Base-by-base conservation (phyloP, 768 basidiomycete genomes). In the Paxillus ammoniavirescens region DNA sequence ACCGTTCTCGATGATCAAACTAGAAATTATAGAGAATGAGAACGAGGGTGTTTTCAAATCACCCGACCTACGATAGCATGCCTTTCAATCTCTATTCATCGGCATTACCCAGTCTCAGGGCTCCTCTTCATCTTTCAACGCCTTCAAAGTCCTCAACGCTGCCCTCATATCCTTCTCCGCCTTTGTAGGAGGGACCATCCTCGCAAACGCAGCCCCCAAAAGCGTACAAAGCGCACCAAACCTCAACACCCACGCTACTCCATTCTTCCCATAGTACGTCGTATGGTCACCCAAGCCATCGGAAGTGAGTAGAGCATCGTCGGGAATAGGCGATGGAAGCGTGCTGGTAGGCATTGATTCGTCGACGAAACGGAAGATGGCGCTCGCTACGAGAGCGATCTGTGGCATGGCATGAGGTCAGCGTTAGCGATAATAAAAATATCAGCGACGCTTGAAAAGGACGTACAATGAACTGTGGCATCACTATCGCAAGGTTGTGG, bases 401-500 rank as follows among this genome's bases (percentile, higher is more conserved):
- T 92, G 60, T 52, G 47, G n/a, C 13, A 55, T 21, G 18, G n/a
- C 23, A 6, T 44, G 28, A 33, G 8, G 9, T 23, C 13, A 2
- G 14, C 8, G 40, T 41, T 8, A 37, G 42, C 21, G 35, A 35
- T 13, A 13, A 35, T 35, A 21, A 21, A 33, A 33, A 12, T 33
- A 33, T 33, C 8, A 33, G 10, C 3, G 33, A 33, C 33, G 33
- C 1, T 6, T 35, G 14, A 49, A 30, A 12, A 12, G 33, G 47
- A 79, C 92, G 60, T 65, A 95, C 94, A 49, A 95, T 79, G 66
- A 98, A 90, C 61, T 98, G 95, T 18, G 95, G 95, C 73, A 93
- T 84, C 26, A 98, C 95, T 55, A 98, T 93, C 5, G 95, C 91
- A 15, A 98, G 77, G 65, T 98, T 98, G 65, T 98, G 95, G 38